Evolutionary conservation across 2,329 filamentous ascomycete species (phyloP).

Genomic region (Didymosphaeria variabile): DNA sequence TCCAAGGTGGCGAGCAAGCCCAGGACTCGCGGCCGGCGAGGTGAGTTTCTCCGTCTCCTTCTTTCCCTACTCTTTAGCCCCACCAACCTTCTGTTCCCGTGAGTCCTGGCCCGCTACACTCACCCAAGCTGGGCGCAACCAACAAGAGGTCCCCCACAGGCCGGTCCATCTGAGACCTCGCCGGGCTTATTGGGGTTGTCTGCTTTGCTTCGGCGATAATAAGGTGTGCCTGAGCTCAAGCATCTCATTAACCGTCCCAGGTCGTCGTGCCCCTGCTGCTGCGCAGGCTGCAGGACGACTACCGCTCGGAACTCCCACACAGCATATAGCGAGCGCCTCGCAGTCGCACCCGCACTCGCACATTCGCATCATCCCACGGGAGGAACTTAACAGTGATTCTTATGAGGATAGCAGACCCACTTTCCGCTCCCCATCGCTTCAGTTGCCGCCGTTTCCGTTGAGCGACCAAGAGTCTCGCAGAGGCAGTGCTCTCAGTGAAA

Average conservation of each 20-base stretch:
- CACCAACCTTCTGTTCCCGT: background rate
- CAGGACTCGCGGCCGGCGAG: slow-evolving; percentile 30
- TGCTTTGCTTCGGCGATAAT: too few species aligned
- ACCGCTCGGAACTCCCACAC: slow-evolving; percentile 26
- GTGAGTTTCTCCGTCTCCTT: slow-evolving; percentile 26
- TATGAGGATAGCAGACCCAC: slow-evolving; percentile 22
- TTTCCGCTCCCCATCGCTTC: slow-evolving; percentile 26
- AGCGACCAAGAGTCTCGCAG: slow-evolving; percentile 7
- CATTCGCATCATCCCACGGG: slow-evolving; percentile 33
- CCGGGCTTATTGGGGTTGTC: background rate
- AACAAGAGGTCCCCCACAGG: background rate
- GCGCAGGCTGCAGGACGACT: slow-evolving; percentile 24
- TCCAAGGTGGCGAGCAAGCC: slow-evolving; percentile 32
- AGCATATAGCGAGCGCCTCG: slow-evolving; percentile 12
- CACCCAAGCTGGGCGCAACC: background rate
- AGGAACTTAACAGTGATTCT: slow-evolving; percentile 9
- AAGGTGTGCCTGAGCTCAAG: background rate
- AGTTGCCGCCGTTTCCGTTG: slow-evolving; percentile 11
- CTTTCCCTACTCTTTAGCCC: background rate
- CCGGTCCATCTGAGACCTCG: background rate
- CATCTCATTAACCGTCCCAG: slow-evolving; percentile 20
- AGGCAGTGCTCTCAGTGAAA: slow-evolving; percentile 7
- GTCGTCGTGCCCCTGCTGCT: slow-evolving; percentile 29
- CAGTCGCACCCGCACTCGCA: slow-evolving; percentile 22
- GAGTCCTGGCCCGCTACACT: background rate